A percentile compares a stretch with the other conserved stretches of the same genome.
These are phyloP conservation scores for Aspergillus neotritici DNA, from an alignment of 2,329 filamentous ascomycete species.

Conservation along the genomic window DNA sequence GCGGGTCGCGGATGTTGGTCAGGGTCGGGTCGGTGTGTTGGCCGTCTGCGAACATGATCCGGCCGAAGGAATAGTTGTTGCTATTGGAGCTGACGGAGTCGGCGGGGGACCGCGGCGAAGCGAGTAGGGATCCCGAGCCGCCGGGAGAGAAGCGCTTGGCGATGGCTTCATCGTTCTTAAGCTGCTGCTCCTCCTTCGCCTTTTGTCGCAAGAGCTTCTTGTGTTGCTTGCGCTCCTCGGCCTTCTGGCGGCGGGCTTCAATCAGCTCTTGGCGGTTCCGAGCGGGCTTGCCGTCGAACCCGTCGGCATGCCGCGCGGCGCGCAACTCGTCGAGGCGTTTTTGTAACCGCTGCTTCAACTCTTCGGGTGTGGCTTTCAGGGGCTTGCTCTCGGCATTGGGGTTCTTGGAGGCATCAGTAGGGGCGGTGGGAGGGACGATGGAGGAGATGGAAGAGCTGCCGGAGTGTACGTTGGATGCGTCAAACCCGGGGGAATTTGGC, in stretches of 20 bases:
- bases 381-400: constrained; percentile 50
- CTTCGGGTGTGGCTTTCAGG: constrained; percentile 63
- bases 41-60: constrained; percentile 85
- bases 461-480: constrained; percentile 48
- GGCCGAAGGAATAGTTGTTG: constrained; percentile 81
- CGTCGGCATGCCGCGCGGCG: constrained; percentile 80
- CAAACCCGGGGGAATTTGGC: constrained; percentile 53
- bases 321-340: constrained; percentile 81
- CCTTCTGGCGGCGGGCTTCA: constrained; percentile 79
- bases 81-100: constrained; percentile 34
- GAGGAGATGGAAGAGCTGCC: constrained; percentile 65
- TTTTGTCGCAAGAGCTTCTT: constrained; percentile 79
- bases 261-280: constrained; percentile 87
- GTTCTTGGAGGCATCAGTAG: constrained; percentile 21
- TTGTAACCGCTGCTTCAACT: constrained; percentile 70
- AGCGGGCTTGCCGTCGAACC: constrained; percentile 71
- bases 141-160: constrained; percentile 51
- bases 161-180: constrained; percentile 52
- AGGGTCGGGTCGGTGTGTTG: constrained; percentile 69
- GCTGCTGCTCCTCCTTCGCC: constrained; percentile 74
- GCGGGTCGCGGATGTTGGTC: constrained; percentile 56
- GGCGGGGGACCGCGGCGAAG: constrained; percentile 48
- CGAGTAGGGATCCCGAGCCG: constrained; percentile 54
- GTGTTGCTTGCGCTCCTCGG: constrained; percentile 76
- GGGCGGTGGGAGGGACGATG: constrained; percentile 44